Base-by-base conservation (phyloP, 2,329 filamentous ascomycete species). In the Xylaria sp. region DNA sequence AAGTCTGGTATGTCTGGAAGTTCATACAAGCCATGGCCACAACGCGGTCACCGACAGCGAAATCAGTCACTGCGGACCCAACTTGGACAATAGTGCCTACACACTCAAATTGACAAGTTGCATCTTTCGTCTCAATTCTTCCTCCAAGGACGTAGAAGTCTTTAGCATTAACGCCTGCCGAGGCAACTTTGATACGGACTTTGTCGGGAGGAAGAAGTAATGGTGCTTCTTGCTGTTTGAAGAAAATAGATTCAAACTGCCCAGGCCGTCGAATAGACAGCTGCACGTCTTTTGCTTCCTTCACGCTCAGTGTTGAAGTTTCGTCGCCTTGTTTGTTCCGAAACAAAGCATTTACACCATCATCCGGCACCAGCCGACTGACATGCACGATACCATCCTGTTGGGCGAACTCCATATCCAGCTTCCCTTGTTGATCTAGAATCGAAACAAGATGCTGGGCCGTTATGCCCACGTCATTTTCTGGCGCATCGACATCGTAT, bases 31-130 rank as follows among this genome's bases (percentile, higher is more conserved):
- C n/a, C 17, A 67, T 25, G 1, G 56, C 65, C 9, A 56, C 57
- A n/a, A 67, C 65, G 1, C 59, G 59, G 21, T 67, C 65, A 11
- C 65, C 65, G 4, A 25, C 12, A 28, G 56, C 56, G 3, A 67
- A 46, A 19, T 40, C 56, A 14, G 37, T 59, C 9, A 67, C 65
- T 5, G 35, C 43, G 1, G 59, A 14, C 2, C 65, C 65, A 8
- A 63, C 33, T 6, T 61, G 53, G 19, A 47, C 63, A 1, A 76
- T 68, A 4, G 71, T 54, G 28, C 74, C 74, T 21, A 55, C 31
- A 61, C 50, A 59, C 21, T 67, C 65, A 11, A 50, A 35, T 21
- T 56, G 46, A 35, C 61, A 62, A 11, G 62, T 60, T 23, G 40
- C 62, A 42, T 63, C 23, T 15, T n/a, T 31, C 7, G 63, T 67